phyloP scores from a whole-genome alignment of 805 yeast genomes.

The Kuraishia capsulata region DNA sequence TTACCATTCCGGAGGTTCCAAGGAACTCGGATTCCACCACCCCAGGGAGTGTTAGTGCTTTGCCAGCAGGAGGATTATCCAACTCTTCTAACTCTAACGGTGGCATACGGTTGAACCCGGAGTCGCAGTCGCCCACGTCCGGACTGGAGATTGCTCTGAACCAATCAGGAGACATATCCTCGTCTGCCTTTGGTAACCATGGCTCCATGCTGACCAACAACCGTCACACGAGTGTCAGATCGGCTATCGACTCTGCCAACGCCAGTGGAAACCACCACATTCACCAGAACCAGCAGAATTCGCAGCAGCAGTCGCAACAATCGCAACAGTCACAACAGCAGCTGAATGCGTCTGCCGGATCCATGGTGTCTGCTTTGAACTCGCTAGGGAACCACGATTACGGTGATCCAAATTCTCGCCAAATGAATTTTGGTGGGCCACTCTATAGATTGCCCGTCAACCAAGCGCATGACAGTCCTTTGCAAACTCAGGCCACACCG shows the following conservation, averaged over 20 bases:
- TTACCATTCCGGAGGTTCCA: slow-evolving; percentile 3
- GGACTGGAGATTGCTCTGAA: not conserved
- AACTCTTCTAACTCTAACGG: not conserved
- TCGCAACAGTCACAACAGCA: not conserved
- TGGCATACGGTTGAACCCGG: not conserved
- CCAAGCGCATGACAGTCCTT: not conserved
- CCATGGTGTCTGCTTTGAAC: not conserved
- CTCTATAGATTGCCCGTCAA: not conserved
- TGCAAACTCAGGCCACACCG: not conserved
- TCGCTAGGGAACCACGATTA: not conserved
- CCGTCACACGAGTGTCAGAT: too few species aligned
- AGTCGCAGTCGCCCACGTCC: slow-evolving; percentile 1
- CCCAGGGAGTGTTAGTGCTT: slow-evolving; percentile 3
- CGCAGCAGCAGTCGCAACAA: not conserved
- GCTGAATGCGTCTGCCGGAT: not conserved
- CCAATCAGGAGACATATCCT: not conserved
- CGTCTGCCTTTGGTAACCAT: slow-evolving; percentile 1
- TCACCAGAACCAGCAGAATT: slow-evolving; percentile 1
- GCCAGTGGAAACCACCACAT: not conserved
- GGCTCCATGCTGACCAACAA: too few species aligned
- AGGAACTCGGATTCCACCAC: slow-evolving; percentile 1
- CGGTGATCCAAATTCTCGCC: not conserved
- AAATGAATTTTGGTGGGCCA: not conserved
- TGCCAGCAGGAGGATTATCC: not conserved
- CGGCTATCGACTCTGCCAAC: not conserved